A percentile compares a stretch with the other conserved stretches of the same genome.
These are phyloP conservation scores for Penicillium sp. DNA, from an alignment of 2,329 filamentous ascomycete genomes.

Conservation along the genomic window DNA sequence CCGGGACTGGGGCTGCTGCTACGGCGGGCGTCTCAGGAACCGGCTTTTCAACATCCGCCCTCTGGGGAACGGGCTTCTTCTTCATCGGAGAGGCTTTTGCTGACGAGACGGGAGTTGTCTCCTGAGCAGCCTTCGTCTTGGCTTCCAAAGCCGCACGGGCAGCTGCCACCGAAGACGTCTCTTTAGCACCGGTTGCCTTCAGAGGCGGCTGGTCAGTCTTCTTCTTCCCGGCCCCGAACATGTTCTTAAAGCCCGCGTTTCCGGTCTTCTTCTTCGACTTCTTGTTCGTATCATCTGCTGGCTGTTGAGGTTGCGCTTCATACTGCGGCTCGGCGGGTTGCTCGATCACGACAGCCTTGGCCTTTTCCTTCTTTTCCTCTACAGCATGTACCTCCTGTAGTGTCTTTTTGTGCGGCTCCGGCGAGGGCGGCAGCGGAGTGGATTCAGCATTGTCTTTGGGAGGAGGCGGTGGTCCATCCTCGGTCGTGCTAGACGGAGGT, in stretches of 20 bases:
- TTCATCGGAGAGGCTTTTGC: constrained; percentile 27
- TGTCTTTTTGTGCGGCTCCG: constrained; percentile 22
- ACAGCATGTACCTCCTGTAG: constrained; percentile 8
- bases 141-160: constrained; percentile 41
- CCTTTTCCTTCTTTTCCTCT: constrained; percentile 16
- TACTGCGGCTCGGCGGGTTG: constrained; percentile 26
- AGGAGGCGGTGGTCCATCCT: constrained; percentile 28
- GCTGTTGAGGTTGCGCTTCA: constrained; percentile 32
- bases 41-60: constrained; percentile 1
- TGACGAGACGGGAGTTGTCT: constrained; percentile 17
- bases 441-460: constrained; percentile 27
- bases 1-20: too few species aligned
- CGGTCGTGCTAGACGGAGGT: constrained; percentile 23
- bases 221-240: constrained; percentile 41
- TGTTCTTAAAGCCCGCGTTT: constrained; percentile 40
- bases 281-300: constrained; percentile 33
- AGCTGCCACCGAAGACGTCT: constrained; percentile 38
- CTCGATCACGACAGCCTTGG: constrained; percentile 19
- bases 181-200: constrained; percentile 30
- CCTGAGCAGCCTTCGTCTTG: constrained; percentile 33
- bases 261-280: constrained; percentile 43
- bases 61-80: constrained; percentile 31
- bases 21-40: not conserved
- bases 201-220: constrained; percentile 31
- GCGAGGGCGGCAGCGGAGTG: constrained; percentile 23